Evolutionary conservation across 345 rosid species (phyloP), one percentile per base, ranked within the genome.

Genomic region (Populus nigra): DNA sequence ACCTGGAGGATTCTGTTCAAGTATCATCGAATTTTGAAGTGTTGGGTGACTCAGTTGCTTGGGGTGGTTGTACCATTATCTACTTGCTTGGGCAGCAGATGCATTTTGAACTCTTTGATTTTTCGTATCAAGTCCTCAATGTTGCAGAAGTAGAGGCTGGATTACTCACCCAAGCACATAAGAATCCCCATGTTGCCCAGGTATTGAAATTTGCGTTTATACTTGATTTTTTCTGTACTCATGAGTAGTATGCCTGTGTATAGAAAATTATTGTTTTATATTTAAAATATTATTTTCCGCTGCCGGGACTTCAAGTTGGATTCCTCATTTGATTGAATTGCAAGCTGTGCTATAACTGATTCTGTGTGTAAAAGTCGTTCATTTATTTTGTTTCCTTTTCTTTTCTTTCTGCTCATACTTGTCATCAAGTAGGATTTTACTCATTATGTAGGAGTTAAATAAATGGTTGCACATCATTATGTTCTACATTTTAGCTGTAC

Each of bases 21-120:
- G 82, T 78, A 39, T 84, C 85, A 29, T 78, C 86, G 27, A 86
- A 87, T 81, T 85, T 87, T 22, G 95, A 94, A 77, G 79, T 86
- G 74, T 89, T 92, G 17, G 99, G 97, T 9, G 99, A 96, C 80
- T 92, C 97, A 15, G 87, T 94, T 75, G 97, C 99, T 59, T 94
- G 99, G 98, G 99, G 99, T 72, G 97, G 99, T 66, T 96, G 99
- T 80, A 96, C 99, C 73, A 89, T 96, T 77, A 90, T 94, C 49
- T 94, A 91, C 90, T 83, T 94, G 85, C 99, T 96, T 17, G 99
- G 99, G 29, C 99, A 96, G 74, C 97, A 94, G 85, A 91, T 96
- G 82, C 99, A 92, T 83, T 96, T 94, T 82, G 98, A 96, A 92
- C 90, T 92, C 63, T 94, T 96, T 75, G 97, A 94, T 84, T 96